Base-by-base conservation (phyloP, 2,329 filamentous ascomycete species). In the Trichoderma asperellum region DNA sequence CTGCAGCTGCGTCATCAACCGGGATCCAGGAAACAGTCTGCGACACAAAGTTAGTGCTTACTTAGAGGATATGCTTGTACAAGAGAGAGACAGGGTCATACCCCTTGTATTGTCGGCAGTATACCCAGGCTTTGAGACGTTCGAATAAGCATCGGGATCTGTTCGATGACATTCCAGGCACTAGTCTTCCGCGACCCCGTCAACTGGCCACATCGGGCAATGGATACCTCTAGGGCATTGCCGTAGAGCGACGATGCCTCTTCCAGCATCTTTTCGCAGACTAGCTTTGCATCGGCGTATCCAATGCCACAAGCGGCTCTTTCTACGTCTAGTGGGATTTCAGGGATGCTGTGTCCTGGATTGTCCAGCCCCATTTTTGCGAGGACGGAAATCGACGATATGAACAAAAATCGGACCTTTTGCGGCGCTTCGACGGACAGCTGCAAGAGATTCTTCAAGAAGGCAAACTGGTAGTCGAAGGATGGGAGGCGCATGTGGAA, bases 361-460 rank as follows among this genome's bases (percentile, higher is more conserved):
- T 35, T 70, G 3, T 16, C 35, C 8, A 73, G 63, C 10, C 70
- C 69, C 27, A 70, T 5, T 47, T 66, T 66, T n/a, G 70, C 71
- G 2, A 76, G 73, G 10, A 73, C 74, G 8, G 77, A 75, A 47
- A 79, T 77, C 1, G 77, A 78, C 2, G 76, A 78, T 11, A 75
- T 66, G 68, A 79, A 79, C 4, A 77, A 61, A 43, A 79, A 70
- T 37, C 75, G 73, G 7, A 68, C 66, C 70, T 73, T 73, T 37
- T 59, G 18, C 55, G 61, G n/a, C 12, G 63, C 64, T 18, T 57
- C 21, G 6, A 59, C 32, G 7, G 72, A 71, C 2, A 75, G 47
- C n/a, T 74, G 60, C 5, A 74, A 52, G 18, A 75, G 65, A 59
- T 61, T 72, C 14, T 62, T 47, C 7, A 75, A 65, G 59, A 71